phyloP scores from a whole-genome alignment of 495 filamentous ascomycete genomes.

The Penicillium pancosmium region DNA sequence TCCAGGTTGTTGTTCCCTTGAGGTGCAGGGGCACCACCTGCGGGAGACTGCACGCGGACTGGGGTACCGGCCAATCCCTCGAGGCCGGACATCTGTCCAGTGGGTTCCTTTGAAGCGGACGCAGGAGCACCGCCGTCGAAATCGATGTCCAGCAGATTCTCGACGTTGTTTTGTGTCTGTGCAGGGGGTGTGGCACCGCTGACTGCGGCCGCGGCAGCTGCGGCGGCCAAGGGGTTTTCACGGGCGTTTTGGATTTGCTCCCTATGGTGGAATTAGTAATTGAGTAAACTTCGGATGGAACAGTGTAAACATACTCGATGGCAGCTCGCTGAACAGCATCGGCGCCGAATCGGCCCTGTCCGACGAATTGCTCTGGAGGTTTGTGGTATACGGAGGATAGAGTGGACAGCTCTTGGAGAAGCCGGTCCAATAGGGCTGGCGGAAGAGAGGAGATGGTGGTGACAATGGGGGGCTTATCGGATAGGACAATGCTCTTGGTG shows the following conservation, averaged over 20 bases:
- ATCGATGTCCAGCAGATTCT: conserved; percentile 97
- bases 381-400: conserved; percentile 99
- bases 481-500: conserved; percentile 87
- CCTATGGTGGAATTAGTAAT: conserved; percentile 48
- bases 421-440: conserved; percentile 76
- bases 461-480: conserved; percentile 90
- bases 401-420: conserved; percentile 90
- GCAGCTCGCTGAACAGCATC: conserved; percentile 94
- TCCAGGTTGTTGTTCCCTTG: conserved; percentile 69
- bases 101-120: conserved; percentile 73
- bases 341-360: conserved; percentile 89
- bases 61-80: conserved; percentile 80
- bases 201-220: conserved; percentile 70
- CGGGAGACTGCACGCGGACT: conserved; percentile 71
- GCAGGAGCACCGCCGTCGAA: conserved; percentile 95
- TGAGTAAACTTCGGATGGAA: background rate
- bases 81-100: conserved; percentile 62
- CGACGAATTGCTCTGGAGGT: conserved; percentile 93
- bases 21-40: conserved; percentile 44
- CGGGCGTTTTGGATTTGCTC: conserved; percentile 83
- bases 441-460: conserved; percentile 91
- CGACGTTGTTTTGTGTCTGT: conserved; percentile 73
- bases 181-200: conserved; percentile 52
- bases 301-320: conserved; percentile 65
- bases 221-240: conserved; percentile 92